Percentiles rank a stretch among this genome's conserved stretches.
Conservation (phyloP, 208 protist species). For the Trypanosoma platydactyli region DNA sequence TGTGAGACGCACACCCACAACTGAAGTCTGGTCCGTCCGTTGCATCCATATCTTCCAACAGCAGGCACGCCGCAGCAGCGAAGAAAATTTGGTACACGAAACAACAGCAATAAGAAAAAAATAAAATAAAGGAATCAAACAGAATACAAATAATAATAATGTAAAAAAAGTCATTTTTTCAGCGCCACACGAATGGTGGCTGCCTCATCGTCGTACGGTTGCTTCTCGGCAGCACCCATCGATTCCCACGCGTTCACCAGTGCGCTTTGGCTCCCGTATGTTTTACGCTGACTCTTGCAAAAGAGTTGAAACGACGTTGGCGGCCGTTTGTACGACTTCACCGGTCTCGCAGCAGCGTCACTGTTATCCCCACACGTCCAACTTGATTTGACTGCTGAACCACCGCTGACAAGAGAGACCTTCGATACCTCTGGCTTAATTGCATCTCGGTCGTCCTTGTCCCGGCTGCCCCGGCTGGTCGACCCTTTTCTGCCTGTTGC, state of each 20-base stretch:
- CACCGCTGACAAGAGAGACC: neutral
- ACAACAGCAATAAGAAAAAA: slow-evolving; percentile 11
- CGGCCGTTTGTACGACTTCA: neutral
- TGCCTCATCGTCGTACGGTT: slow-evolving; percentile 54
- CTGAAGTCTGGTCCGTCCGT: too few species aligned
- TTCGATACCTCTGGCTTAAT: neutral
- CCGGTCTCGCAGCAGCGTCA: neutral
- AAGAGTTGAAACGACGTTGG: slow-evolving; percentile 13
- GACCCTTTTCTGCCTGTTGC: neutral
- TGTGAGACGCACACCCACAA: too few species aligned
- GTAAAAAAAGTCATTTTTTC: slow-evolving; percentile 9
- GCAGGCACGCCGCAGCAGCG: neutral
- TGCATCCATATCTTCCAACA: too few species aligned
- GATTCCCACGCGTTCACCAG: slow-evolving; percentile 38
- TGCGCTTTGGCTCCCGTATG: neutral
- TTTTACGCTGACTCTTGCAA: neutral
- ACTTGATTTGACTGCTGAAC: too few species aligned
- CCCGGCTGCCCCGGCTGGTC: neutral
- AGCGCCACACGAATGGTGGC: slow-evolving; percentile 28
- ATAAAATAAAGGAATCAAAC: slow-evolving; percentile 19
- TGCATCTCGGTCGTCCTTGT: neutral
- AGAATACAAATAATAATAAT: slow-evolving; percentile 5
- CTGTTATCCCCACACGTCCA: too few species aligned
- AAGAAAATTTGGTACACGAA: slow-evolving; percentile 1
- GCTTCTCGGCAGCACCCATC: slow-evolving; percentile 53